phyloP scores from a whole-genome alignment of 2,329 filamentous ascomycete species.

The Pleurostoma richardsiae region DNA sequence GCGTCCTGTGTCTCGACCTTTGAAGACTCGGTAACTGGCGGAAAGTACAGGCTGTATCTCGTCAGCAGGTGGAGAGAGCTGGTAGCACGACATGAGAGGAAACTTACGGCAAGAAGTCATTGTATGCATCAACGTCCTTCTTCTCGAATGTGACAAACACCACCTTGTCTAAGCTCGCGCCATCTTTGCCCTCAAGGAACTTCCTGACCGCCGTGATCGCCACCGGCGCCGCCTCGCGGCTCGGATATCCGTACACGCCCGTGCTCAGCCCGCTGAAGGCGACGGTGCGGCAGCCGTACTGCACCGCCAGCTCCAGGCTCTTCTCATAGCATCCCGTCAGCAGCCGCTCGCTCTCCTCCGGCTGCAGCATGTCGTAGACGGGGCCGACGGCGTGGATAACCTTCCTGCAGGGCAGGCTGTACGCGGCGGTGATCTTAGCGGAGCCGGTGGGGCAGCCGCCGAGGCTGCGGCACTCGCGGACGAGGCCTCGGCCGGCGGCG shows the following conservation, averaged over 20 bases:
- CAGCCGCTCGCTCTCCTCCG: conserved; percentile 38
- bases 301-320: conserved; percentile 67
- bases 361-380: conserved; percentile 50
- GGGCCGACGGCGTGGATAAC: conserved; percentile 93
- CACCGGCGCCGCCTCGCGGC: conserved; percentile 62
- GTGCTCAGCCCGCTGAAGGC: conserved; percentile 86
- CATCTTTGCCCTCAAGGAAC: conserved; percentile 44
- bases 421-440: conserved; percentile 78
- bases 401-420: conserved; percentile 68
- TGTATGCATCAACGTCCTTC: conserved; percentile 74
- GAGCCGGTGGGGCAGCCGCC: conserved; percentile 70
- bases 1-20: conserved; percentile 4
- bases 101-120: conserved; percentile 66
- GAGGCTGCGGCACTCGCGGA: conserved; percentile 66
- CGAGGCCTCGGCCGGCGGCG: conserved; percentile 67
- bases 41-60: conserved; percentile 19
- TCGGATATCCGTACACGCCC: conserved; percentile 86
- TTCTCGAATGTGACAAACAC: conserved; percentile 80
- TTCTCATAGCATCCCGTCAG: conserved; percentile 62
- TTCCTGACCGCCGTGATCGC: conserved; percentile 57
- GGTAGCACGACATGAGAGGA: neutral
- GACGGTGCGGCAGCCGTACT: conserved; percentile 62
- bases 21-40: conserved; percentile 14
- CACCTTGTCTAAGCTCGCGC: conserved; percentile 59
- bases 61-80: neutral